Conservation (phyloP, 1,139 yeast genomes). For the Zygoascus meyerae region DNA sequence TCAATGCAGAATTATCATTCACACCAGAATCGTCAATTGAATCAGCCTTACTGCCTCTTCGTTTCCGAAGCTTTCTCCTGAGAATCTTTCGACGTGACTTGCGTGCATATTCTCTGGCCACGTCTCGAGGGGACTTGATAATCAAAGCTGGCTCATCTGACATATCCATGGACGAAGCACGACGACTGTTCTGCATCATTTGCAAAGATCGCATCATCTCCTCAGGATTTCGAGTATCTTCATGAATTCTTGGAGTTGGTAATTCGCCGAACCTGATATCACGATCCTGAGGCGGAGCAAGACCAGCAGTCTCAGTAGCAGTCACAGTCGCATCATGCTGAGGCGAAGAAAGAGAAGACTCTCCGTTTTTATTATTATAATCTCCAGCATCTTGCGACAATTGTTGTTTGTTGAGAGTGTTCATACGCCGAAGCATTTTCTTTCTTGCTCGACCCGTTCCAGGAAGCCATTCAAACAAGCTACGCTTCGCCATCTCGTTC, state of each 20-base stretch:
- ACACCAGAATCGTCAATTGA: neutral
- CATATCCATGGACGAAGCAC: conserved; percentile 28
- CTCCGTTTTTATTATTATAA: neutral
- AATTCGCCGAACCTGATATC: conserved; percentile 30
- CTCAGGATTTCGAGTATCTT: conserved; percentile 61
- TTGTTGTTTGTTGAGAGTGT: neutral
- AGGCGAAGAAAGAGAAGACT: conserved; percentile 6
- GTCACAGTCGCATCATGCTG: conserved; percentile 17
- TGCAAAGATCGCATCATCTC: conserved; percentile 82
- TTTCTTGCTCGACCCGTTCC: neutral
- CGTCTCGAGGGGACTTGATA: conserved; percentile 71
- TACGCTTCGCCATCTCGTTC: neutral
- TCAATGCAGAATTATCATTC: conserved; percentile 1
- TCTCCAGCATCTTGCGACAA: neutral
- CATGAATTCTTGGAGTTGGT: conserved; percentile 39
- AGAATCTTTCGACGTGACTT: neutral
- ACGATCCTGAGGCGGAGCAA: conserved; percentile 16
- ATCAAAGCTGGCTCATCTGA: conserved; percentile 79
- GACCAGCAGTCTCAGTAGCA: conserved; percentile 11
- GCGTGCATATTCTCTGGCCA: conserved; percentile 40
- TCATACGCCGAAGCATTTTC: conserved; percentile 5
- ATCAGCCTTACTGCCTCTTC: conserved; percentile 4
- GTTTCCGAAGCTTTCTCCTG: neutral
- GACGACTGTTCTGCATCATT: conserved; percentile 53
- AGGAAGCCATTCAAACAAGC: conserved; percentile 2